A percentile compares a stretch with the other conserved stretches of the same genome.
phyloP scores from a whole-genome alignment of 176 grass and related monocot species.

The Cenchrus americanus region DNA sequence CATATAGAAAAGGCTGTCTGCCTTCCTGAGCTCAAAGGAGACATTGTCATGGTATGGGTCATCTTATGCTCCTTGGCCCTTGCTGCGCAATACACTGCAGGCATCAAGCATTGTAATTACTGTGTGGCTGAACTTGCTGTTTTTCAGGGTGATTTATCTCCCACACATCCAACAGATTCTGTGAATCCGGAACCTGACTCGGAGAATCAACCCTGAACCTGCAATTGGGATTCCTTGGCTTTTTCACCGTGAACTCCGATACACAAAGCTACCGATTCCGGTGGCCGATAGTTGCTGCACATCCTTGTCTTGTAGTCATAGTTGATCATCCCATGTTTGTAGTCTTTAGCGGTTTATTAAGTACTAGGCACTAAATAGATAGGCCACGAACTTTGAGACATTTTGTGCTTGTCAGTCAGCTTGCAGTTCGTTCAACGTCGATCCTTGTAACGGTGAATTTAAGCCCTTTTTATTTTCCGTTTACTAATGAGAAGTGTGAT shows the following conservation, averaged over 20 bases:
- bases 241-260: not conserved
- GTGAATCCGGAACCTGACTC: conserved; percentile 11
- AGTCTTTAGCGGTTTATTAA: too few species aligned
- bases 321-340: not conserved
- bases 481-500: too few species aligned
- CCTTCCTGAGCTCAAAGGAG: conserved; percentile 16
- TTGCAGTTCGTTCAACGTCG: not conserved
- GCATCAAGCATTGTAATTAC: not conserved
- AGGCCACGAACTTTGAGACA: not conserved
- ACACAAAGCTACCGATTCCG: not conserved
- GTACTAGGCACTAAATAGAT: not conserved
- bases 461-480: too few species aligned
- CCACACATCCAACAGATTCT: not conserved
- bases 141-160: conserved; percentile 37
- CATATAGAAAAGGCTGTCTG: not conserved
- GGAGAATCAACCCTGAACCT: conserved; percentile 22
- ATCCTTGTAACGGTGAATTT: not conserved
- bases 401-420: not conserved
- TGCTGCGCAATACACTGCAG: not conserved
- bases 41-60: conserved; percentile 39
- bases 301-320: not conserved
- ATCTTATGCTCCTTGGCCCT: not conserved
- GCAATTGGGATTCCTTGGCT: not conserved
- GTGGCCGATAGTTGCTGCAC: not conserved
- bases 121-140: not conserved